phyloP scores from a whole-genome alignment of 345 rosid genomes.

The Syzygium grande region DNA sequence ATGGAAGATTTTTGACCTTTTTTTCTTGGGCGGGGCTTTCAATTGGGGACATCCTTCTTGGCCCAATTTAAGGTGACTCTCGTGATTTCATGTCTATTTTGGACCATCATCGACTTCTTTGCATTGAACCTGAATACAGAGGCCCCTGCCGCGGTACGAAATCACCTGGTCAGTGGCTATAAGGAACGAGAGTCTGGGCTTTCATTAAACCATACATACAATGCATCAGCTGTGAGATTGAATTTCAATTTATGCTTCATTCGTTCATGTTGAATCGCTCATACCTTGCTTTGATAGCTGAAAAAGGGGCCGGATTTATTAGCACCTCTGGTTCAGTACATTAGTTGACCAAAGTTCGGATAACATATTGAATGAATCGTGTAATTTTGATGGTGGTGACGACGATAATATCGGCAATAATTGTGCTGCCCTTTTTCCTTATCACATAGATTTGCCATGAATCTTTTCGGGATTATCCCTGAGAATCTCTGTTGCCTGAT shows the following conservation, averaged over 20 bases:
- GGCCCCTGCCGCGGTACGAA: neutral
- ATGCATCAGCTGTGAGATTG: neutral
- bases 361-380: neutral
- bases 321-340: neutral
- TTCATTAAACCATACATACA: neutral
- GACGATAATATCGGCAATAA: neutral
- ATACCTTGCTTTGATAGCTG: neutral
- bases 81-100: neutral
- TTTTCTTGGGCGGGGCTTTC: neutral
- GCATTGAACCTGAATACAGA: neutral
- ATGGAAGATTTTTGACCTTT: neutral
- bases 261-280: neutral
- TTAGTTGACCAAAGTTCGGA: neutral
- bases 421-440: too few species aligned
- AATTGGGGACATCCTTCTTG: neutral
- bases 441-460: neutral
- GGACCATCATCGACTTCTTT: neutral
- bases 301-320: neutral
- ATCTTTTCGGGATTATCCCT: neutral
- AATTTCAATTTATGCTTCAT: neutral
- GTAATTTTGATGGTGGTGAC: neutral
- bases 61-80: neutral
- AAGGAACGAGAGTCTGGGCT: neutral
- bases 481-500: neutral
- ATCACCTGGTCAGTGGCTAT: neutral